A percentile compares a stretch with the other conserved stretches of the same genome.
Evolutionary conservation across 148 eudicot genomes (phyloP).

Genomic region (Camellia sinensis): DNA sequence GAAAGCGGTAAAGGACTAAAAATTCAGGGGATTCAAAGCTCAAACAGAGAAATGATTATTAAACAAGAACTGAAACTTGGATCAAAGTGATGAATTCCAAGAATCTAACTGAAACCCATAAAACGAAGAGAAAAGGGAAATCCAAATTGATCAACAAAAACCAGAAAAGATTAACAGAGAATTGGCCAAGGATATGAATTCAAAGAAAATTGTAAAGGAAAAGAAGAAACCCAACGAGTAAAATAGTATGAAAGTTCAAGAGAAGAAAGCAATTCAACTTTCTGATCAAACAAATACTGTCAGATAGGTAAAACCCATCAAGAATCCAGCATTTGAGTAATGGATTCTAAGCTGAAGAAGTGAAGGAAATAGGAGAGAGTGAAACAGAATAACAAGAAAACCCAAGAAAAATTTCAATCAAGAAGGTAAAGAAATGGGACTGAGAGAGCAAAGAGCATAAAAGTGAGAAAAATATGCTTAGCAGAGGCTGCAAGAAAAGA

Average conservation of each 20-base stretch:
- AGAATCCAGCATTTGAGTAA: slow-evolving; percentile 21
- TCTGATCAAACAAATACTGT: slow-evolving; percentile 42
- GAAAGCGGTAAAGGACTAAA: not conserved
- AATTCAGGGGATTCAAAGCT: slow-evolving; percentile 8
- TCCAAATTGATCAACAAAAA: not conserved
- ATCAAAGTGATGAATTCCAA: slow-evolving; percentile 7
- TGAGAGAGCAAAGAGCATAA: slow-evolving; percentile 36
- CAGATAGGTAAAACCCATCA: slow-evolving; percentile 18
- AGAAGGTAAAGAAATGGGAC: slow-evolving; percentile 25
- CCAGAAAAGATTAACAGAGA: not conserved
- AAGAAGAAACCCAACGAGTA: not conserved
- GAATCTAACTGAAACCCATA: not conserved
- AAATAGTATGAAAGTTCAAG: not conserved
- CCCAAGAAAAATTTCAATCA: slow-evolving; percentile 11
- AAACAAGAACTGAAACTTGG: not conserved
- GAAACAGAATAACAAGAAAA: slow-evolving; percentile 21
- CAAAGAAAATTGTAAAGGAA: too few species aligned
- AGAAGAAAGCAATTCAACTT: slow-evolving; percentile 41
- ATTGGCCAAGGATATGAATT: too few species aligned
- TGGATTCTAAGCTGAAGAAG: slow-evolving; percentile 21
- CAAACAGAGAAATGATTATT: not conserved
- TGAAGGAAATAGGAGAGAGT: slow-evolving; percentile 15
- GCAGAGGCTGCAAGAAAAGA: slow-evolving; percentile 49
- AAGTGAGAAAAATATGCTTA: slow-evolving; percentile 57
- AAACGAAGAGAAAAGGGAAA: slow-evolving; percentile 6